These are phyloP conservation scores for Ceriops zippeliana DNA, from an alignment of 345 rosid genomes.

Conservation along the genomic window DNA sequence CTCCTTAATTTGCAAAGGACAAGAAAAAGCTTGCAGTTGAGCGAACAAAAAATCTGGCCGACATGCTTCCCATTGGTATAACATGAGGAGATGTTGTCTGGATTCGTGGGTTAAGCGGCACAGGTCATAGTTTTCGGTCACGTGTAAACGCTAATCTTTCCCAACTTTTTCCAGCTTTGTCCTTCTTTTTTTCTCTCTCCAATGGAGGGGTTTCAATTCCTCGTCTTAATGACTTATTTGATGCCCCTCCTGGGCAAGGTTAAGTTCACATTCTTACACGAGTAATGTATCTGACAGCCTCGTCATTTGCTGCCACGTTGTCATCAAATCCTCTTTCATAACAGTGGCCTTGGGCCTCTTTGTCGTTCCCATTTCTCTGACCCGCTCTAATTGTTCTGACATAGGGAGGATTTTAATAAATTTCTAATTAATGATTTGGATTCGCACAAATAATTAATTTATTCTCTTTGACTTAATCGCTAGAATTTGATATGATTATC, in stretches of 20 bases:
- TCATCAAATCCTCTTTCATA: too few species aligned
- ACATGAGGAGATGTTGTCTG: background rate
- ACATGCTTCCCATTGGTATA: background rate
- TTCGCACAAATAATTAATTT: too few species aligned
- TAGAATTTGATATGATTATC: too few species aligned
- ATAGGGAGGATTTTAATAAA: too few species aligned
- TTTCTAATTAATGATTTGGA: too few species aligned
- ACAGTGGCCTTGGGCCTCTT: too few species aligned
- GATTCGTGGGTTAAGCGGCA: constrained; percentile 33
- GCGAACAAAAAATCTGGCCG: constrained; percentile 1
- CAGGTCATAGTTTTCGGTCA: background rate
- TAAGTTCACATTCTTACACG: background rate
- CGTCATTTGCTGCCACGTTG: background rate
- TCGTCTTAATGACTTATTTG: background rate
- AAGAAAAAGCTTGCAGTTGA: background rate
- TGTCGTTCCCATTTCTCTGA: too few species aligned
- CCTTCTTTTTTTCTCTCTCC: constrained; percentile 7
- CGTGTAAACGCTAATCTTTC: constrained; percentile 29
- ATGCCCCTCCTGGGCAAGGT: background rate
- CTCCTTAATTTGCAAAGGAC: background rate
- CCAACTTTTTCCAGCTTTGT: background rate
- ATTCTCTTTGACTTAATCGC: too few species aligned
- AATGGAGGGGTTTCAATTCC: constrained; percentile 16
- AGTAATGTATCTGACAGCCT: constrained; percentile 3
- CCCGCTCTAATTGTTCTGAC: too few species aligned